These are phyloP conservation scores for Solanum rostratum DNA, from an alignment of 257 asterid species.

Conservation along the genomic window DNA sequence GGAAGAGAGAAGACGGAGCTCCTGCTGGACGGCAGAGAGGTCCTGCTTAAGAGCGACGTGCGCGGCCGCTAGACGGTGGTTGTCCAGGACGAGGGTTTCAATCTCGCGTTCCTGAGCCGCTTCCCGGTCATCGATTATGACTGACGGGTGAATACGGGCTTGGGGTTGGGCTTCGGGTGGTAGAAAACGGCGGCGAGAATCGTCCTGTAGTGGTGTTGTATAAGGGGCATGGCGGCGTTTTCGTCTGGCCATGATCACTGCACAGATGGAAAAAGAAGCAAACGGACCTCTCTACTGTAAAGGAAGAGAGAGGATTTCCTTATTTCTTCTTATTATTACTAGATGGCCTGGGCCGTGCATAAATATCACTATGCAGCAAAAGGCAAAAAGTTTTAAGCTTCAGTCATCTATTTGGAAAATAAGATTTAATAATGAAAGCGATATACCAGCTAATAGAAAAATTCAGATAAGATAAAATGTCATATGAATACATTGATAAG, in stretches of 20 bases:
- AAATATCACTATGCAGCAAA: no score
- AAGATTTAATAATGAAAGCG: no score
- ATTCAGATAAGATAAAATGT: no score
- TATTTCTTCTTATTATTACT: no score
- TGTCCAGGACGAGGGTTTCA: constrained; percentile 55
- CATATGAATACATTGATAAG: no score
- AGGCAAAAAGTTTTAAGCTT: no score
- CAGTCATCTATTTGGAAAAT: no score
- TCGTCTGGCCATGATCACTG: constrained; percentile 7
- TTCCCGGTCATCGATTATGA: constrained; percentile 30
- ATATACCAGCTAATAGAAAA: no score
- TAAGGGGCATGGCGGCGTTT: constrained; percentile 1
- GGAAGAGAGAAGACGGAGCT: constrained; percentile 52
- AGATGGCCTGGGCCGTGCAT: no score
- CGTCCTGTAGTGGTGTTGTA: constrained; percentile 10
- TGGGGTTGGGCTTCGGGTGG: constrained; percentile 9
- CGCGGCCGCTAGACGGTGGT: constrained; percentile 61
- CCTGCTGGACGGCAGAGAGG: constrained; percentile 39
- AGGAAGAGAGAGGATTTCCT: no score
- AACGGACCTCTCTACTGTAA: no score
- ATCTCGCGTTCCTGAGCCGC: constrained; percentile 53
- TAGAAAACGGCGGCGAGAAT: constrained; percentile 10
- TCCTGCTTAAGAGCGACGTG: constrained; percentile 68
- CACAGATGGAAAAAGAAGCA: not conserved
- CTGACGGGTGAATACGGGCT: constrained; percentile 4